Conservation (phyloP, 2,329 filamentous ascomycete genomes). For the Ceratocystis colombiana region DNA sequence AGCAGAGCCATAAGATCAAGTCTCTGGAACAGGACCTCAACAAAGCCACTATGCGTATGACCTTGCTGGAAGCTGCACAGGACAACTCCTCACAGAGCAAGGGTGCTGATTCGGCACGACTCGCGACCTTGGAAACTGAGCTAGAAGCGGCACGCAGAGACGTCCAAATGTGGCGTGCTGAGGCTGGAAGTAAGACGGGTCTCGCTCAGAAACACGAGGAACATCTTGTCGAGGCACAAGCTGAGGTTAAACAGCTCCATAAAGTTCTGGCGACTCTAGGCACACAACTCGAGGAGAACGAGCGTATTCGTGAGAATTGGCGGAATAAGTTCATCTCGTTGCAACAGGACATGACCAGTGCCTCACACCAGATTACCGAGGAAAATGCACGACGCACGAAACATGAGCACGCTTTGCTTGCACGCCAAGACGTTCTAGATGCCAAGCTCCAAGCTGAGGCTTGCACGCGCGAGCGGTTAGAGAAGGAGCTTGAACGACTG, state of each 20-base stretch:
- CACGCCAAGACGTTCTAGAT: constrained; percentile 69
- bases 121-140: constrained; percentile 43
- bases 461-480: constrained; percentile 56
- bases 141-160: constrained; percentile 48
- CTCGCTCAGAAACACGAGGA: constrained; percentile 39
- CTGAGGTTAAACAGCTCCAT: constrained; percentile 63
- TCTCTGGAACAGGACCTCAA: constrained; percentile 45
- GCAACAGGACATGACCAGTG: constrained; percentile 75
- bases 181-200: constrained; percentile 51
- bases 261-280: constrained; percentile 63
- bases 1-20: constrained; percentile 58
- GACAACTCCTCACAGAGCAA: constrained; percentile 45
- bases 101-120: constrained; percentile 46
- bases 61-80: constrained; percentile 60
- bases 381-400: constrained; percentile 72
- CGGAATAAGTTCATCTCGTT: constrained; percentile 73
- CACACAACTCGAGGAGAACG: constrained; percentile 74
- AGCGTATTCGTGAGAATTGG: constrained; percentile 73
- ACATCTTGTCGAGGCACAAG: constrained; percentile 40
- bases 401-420: constrained; percentile 68
- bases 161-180: constrained; percentile 49
- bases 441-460: constrained; percentile 65
- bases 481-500: constrained; percentile 55
- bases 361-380: constrained; percentile 67
- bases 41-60: constrained; percentile 50